Evolutionary conservation across 306 rosid genomes (phyloP).

Genomic region (Cucumis hystrix): DNA sequence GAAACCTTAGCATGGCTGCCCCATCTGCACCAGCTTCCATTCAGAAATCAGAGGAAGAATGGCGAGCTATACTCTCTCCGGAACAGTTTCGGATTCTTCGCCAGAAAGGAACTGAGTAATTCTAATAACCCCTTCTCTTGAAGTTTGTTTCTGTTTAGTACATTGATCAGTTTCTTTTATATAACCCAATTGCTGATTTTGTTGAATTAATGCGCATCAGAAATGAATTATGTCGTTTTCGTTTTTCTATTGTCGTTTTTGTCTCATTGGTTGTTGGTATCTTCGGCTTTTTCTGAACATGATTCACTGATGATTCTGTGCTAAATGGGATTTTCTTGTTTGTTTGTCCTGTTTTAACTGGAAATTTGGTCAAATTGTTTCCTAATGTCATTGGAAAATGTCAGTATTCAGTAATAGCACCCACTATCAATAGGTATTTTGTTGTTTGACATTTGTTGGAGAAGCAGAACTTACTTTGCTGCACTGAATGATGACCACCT

Average conservation of each 20-base stretch:
- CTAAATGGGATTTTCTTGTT: background rate
- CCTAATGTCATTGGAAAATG: background rate
- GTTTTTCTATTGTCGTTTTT: no score
- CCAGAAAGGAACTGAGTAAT: slow-evolving; percentile 66
- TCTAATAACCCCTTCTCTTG: background rate
- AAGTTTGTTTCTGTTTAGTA: background rate
- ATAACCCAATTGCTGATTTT: background rate
- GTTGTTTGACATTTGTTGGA: background rate
- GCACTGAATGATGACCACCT: background rate
- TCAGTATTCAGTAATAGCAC: background rate
- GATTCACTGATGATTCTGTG: background rate
- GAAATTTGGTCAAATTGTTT: background rate
- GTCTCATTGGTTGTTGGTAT: background rate
- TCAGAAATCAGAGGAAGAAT: slow-evolving; percentile 60
- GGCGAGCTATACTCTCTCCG: slow-evolving; percentile 65
- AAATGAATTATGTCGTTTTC: background rate
- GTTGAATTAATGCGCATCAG: background rate
- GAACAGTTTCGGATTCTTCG: slow-evolving; percentile 81
- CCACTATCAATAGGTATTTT: background rate
- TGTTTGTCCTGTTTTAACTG: background rate
- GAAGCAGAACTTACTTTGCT: background rate
- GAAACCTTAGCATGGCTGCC: slow-evolving; percentile 12
- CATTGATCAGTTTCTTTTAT: background rate
- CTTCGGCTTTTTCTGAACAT: background rate
- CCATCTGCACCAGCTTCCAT: slow-evolving; percentile 16